These are phyloP conservation scores for Botrytis tulipae DNA, from an alignment of 2,329 filamentous ascomycete species.

Conservation along the genomic window DNA sequence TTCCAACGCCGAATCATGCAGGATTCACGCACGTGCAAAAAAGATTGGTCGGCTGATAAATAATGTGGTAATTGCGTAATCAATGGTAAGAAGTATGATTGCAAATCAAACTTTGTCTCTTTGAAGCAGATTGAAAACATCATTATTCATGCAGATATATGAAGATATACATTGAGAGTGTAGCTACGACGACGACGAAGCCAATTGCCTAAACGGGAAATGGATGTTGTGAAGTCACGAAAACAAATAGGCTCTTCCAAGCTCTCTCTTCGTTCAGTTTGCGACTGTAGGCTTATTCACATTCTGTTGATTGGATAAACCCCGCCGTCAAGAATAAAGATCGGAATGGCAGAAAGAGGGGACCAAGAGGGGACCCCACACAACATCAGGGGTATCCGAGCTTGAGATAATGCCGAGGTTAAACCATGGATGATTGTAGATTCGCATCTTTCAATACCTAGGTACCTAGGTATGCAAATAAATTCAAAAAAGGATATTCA, in stretches of 20 bases:
- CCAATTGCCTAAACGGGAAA: conserved; percentile 29
- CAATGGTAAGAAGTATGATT: not conserved
- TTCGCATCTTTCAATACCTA: not conserved
- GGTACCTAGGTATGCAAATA: not conserved
- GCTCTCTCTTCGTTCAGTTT: not conserved
- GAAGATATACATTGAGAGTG: conserved; percentile 11
- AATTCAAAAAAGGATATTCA: not conserved
- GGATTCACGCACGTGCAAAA: conserved; percentile 11
- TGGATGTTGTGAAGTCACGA: conserved; percentile 23
- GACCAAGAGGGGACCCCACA: conserved; percentile 18
- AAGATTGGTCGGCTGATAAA: not conserved
- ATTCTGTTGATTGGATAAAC: conserved; percentile 8
- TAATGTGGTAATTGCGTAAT: not conserved
- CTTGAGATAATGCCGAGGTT: conserved; percentile 4
- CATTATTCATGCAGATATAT: conserved; percentile 20
- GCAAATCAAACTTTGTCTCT: not conserved
- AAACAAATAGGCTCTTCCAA: conserved; percentile 22
- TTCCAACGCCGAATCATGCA: conserved; percentile 5
- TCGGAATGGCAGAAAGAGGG: conserved; percentile 6
- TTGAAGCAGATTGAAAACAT: conserved; percentile 18
- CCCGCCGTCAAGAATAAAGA: conserved; percentile 11
- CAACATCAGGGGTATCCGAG: not conserved
- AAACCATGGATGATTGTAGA: not conserved
- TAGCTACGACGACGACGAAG: conserved; percentile 24
- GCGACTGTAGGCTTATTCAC: not conserved